Evolutionary conservation across 306 rosid genomes (phyloP), one percentile per base, ranked within the genome.

Genomic region (Lathyrus tuberosus): DNA sequence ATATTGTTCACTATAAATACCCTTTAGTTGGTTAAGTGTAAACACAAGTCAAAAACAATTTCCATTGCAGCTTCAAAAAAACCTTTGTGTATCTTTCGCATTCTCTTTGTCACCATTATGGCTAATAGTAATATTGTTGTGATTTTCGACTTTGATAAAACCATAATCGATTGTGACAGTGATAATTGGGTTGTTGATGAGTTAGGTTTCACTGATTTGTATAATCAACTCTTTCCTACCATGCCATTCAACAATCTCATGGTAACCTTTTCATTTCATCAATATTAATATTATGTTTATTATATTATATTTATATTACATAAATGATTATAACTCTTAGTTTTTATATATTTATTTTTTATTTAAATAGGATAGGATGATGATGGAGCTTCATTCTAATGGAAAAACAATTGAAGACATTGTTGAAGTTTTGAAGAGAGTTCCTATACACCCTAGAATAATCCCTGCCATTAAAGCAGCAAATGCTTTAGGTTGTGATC

Each of bases 181-280:
- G 96, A 91, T 74, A 80, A 87, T 0, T 91, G 94, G 88, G 86
- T 87, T 61, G 82, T 91, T 41, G 90, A 91, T 3, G 88, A 86
- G 44, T 66, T 91, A 40, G 96, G 91, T 65, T 66, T 56, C 26
- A 81, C 81, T 3, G 86, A 84, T 65, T 70, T 81, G 79, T 91
- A 89, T 88, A 84, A 85, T 62, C 51, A 76, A 8, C 91, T 91
- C 9, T 78, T 71, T 71, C 86, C 87, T 11, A 79, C 94, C 70
- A 84, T 89, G 91, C 85, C 94, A 0, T 88, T 84, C 87, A 91
- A 89, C 78, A 80, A 84, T 58, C 84, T 87, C 76, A 88, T 91
- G 94, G 97, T 90, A 70, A 16, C 16, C 0, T 70, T 53, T 65
- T 2, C 1, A 31, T 67, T 48, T 35, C 11, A 15, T 54, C 28